These are phyloP conservation scores for Thermomyces lanuginosus DNA, from an alignment of 2,329 filamentous ascomycete species.

Conservation along the genomic window DNA sequence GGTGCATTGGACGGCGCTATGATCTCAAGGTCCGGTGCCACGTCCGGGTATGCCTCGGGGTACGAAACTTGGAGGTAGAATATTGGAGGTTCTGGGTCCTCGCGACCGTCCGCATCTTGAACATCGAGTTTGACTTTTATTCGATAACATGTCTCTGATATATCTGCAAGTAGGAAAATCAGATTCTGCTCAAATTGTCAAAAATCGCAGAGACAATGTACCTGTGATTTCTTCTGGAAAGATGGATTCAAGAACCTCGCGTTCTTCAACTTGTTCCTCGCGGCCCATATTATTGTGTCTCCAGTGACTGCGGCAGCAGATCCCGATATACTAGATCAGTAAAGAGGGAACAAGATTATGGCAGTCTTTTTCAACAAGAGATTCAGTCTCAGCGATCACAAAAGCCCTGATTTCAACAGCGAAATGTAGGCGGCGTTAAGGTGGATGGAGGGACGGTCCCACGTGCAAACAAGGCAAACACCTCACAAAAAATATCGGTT, in stretches of 20 bases:
- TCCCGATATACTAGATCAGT: not conserved
- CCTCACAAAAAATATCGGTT: slow-evolving; percentile 14
- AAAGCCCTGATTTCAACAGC: not conserved
- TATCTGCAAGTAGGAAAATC: slow-evolving; percentile 39
- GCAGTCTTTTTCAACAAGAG: not conserved
- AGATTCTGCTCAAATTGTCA: slow-evolving; percentile 6
- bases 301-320: not conserved
- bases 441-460: slow-evolving; percentile 11
- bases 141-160: slow-evolving; percentile 77
- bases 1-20: slow-evolving; percentile 53
- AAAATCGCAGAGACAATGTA: slow-evolving; percentile 21
- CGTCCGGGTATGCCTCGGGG: slow-evolving; percentile 80
- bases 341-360: too few species aligned
- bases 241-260: slow-evolving; percentile 94
- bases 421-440: not conserved
- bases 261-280: slow-evolving; percentile 90
- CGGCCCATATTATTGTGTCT: slow-evolving; percentile 27
- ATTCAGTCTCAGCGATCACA: not conserved
- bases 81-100: slow-evolving; percentile 45
- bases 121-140: slow-evolving; percentile 75
- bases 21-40: slow-evolving; percentile 67
- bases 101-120: slow-evolving; percentile 45
- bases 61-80: slow-evolving; percentile 77
- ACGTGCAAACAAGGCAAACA: slow-evolving; percentile 29
- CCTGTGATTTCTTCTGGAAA: slow-evolving; percentile 96